Evolutionary conservation across 23 red algal species (phyloP).

Genomic region (Gracilaria vermiculophylla): DNA sequence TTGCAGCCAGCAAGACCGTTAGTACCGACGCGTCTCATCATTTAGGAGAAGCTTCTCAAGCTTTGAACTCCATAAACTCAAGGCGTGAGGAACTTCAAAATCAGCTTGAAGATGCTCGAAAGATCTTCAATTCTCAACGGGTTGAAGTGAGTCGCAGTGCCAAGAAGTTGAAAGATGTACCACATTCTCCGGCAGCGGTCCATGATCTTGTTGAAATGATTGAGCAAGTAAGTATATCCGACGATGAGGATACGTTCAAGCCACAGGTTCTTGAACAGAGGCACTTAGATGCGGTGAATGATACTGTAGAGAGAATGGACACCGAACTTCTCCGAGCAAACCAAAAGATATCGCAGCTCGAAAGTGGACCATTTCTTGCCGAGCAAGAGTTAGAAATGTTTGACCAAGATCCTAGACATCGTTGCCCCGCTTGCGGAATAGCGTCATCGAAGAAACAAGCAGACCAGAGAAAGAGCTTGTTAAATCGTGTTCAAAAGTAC

Average conservation of each 20-base stretch:
- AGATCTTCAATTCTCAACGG: background rate
- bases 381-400: slow-evolving; percentile 43
- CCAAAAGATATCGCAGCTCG: slow-evolving; percentile 46
- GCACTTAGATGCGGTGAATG: slow-evolving; percentile 28
- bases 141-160: background rate
- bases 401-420: slow-evolving; percentile 46
- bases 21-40: background rate
- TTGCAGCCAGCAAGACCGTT: background rate
- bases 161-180: background rate
- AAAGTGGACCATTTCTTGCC: slow-evolving; percentile 48
- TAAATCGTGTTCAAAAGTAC: slow-evolving; percentile 9
- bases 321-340: slow-evolving; percentile 32
- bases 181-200: background rate
- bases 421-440: slow-evolving; percentile 55
- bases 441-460: slow-evolving; percentile 32
- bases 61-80: slow-evolving; percentile 6
- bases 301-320: slow-evolving; percentile 17
- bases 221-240: slow-evolving; percentile 11
- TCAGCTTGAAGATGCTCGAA: background rate
- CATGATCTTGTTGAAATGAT: slow-evolving; percentile 1
- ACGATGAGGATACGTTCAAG: background rate
- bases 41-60: background rate
- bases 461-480: slow-evolving; percentile 35
- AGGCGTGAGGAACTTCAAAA: background rate
- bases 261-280: slow-evolving; percentile 26